Conservation (phyloP, 345 rosid species). For the Erucastrum elatum region DNA sequence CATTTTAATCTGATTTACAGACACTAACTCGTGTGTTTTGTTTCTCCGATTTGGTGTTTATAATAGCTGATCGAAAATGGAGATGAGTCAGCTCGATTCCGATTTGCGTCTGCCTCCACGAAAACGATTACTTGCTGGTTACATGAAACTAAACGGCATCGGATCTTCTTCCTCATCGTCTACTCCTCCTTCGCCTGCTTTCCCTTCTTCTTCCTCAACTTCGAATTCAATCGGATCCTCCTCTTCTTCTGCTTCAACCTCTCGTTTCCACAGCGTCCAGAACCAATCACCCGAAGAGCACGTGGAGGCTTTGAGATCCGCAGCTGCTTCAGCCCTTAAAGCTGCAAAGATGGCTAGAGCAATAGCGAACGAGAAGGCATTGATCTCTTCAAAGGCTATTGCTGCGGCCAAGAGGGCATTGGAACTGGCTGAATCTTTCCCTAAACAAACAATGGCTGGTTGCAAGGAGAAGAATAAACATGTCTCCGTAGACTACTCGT, state of each 20-base stretch:
- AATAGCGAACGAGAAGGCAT: slow-evolving; percentile 79
- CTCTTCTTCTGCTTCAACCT: slow-evolving; percentile 42
- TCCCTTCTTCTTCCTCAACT: slow-evolving; percentile 41
- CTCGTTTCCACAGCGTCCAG: slow-evolving; percentile 40
- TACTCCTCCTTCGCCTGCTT: slow-evolving; percentile 9
- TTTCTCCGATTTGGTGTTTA: slow-evolving; percentile 31
- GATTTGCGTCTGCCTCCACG: slow-evolving; percentile 95
- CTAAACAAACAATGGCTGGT: slow-evolving; percentile 30
- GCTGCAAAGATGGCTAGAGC: slow-evolving; percentile 77
- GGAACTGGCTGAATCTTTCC: slow-evolving; percentile 67
- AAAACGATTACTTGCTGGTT: slow-evolving; percentile 85
- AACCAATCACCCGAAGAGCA: slow-evolving; percentile 67
- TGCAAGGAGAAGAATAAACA: slow-evolving; percentile 64
- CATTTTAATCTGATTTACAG: background rate
- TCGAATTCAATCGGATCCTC: slow-evolving; percentile 38
- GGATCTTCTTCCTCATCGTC: slow-evolving; percentile 39
- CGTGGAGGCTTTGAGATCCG: slow-evolving; percentile 62
- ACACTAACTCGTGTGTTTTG: slow-evolving; percentile 13
- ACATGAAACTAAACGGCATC: slow-evolving; percentile 67
- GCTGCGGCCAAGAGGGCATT: slow-evolving; percentile 76
- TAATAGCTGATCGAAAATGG: slow-evolving; percentile 47
- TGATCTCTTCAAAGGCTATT: slow-evolving; percentile 68
- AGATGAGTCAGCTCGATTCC: slow-evolving; percentile 71
- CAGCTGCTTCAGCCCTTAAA: slow-evolving; percentile 56
- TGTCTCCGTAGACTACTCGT: slow-evolving; percentile 78